Base-by-base conservation (phyloP, 345 rosid species). In the Eucalyptus leucophloia region DNA sequence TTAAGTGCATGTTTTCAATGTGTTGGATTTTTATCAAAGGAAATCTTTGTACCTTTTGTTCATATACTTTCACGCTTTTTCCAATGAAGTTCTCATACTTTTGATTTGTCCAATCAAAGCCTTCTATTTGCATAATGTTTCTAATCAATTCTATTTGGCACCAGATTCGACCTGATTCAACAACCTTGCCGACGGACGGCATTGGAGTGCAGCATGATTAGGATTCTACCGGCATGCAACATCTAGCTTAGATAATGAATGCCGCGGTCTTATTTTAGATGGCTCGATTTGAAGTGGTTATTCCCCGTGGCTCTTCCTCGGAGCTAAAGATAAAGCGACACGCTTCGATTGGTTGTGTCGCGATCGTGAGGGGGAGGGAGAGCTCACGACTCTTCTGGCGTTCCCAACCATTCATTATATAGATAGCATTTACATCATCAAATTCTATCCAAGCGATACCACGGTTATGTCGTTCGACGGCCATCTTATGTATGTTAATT, bases 401-500 rank as follows among this genome's bases (percentile, higher is more conserved):
- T n/a, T 65, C 77, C 37, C 10, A 8, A 1, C 72, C 37, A 4
- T 65, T n/a, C 77, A 62, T 30, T 62, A 28, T 12, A 30, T 6
- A 62, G 7, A 62, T 28, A 62, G 32, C 32, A 62, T 62, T 62
- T 62, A 28, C 32, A 62, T 28, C 32, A 65, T 8, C 34, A 15
- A 65, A 65, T 14, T 16, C 37, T n/a, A 30, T 65, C 16, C 37
- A 30, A 4, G 2, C 32, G 11, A 65, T n/a, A 16, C 21, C 77
- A 3, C 40, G 21, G 30, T 1, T 2, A n/a, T 8, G 0, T n/a
- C 21, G 6, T 65, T 65, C 6, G 40, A n/a, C 37, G 15, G 21
- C 10, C 21, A 65, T 65, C 69, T 13, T 62, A 2, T 6, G 32
- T 62, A 7, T 62, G 32, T 12, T 62, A 28, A 62, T 28, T 62